These are phyloP conservation scores for Vitis labrusca DNA, from an alignment of 164 flowering plant species.

Conservation along the genomic window DNA sequence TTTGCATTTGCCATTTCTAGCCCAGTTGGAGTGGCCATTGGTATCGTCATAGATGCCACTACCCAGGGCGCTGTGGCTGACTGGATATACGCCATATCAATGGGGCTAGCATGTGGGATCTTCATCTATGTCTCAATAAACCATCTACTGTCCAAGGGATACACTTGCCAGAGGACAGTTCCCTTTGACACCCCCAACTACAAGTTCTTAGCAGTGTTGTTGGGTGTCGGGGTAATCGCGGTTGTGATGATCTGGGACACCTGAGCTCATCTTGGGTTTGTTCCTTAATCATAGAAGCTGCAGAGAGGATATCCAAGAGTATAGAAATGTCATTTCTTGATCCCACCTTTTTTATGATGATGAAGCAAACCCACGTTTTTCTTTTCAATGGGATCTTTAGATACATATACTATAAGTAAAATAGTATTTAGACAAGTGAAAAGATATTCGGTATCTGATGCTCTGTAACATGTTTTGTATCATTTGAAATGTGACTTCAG, in stretches of 20 bases:
- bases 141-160: constrained; percentile 64
- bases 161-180: constrained; percentile 28
- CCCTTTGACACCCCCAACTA: constrained; percentile 32
- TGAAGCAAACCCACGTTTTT: too few relatives aligned
- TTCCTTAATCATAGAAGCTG: too few relatives aligned
- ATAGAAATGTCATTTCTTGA: too few relatives aligned
- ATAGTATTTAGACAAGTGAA: too few relatives aligned
- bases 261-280: constrained; percentile 5
- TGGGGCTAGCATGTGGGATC: constrained; percentile 75
- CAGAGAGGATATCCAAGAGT: too few relatives aligned
- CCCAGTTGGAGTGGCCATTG: constrained; percentile 74
- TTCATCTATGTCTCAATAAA: constrained; percentile 70
- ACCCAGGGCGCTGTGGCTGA: constrained; percentile 67
- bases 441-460: too few relatives aligned
- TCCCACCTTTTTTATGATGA: too few relatives aligned
- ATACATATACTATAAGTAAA: too few relatives aligned
- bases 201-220: constrained; percentile 51
- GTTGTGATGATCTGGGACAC: constrained; percentile 84
- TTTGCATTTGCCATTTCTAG: constrained; percentile 78
- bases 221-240: constrained; percentile 66
- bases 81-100: constrained; percentile 77
- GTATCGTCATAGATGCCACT: constrained; percentile 69
- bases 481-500: too few relatives aligned
- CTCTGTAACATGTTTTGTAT: too few relatives aligned
- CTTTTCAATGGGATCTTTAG: too few relatives aligned